Evolutionary conservation across 495 filamentous ascomycete species (phyloP), one percentile per base, ranked within the genome.

Genomic region (Hyaloscypha bicolor): DNA sequence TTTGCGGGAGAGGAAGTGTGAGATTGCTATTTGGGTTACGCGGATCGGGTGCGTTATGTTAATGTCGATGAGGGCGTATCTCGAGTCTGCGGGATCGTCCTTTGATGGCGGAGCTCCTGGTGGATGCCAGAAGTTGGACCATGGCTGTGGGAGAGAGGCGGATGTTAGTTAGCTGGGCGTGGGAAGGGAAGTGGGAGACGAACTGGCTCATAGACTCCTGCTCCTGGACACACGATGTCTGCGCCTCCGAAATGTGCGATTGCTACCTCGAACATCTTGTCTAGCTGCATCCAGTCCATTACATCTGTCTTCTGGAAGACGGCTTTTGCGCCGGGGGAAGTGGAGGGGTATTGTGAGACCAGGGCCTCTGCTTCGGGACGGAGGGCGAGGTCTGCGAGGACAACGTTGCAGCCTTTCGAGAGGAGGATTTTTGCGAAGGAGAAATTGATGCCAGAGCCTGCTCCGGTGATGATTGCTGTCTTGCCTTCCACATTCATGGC

Each of bases 401-500:
- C 75, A 56, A 91, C 86, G 71, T 87, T 90, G 79, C 87, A 90
- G 51, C 81, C 81, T 67, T 80, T 82, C 57, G 79, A 75, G 45
- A 90, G 78, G 30, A 90, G 81, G 14, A 86, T 70, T 48, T 79
- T 76, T 32, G 92, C 89, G n/a, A 92, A 83, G 0, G 88, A 88
- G 45, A 91, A 82, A 42, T 89, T 89, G 64, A 93, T 87, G 14
- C 91, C 90, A 2, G 85, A 88, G 16, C 88, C 89, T 32, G 87
- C 92, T 55, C 91, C 92, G 1, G 91, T 94, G 72, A 94, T 90
- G 33, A 94, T 79, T 39, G 91, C 90, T 14, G 85, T 89, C 71
- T 83, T 83, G 35, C 72, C 73, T 25, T 39, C 14, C 9, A 71
- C 68, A 8, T 66, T 57, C 57, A 73, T 63, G 3, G 71, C 68